Conservation (phyloP, 352 stramenopile genomes). For the Globisporangium yorkense region DNA sequence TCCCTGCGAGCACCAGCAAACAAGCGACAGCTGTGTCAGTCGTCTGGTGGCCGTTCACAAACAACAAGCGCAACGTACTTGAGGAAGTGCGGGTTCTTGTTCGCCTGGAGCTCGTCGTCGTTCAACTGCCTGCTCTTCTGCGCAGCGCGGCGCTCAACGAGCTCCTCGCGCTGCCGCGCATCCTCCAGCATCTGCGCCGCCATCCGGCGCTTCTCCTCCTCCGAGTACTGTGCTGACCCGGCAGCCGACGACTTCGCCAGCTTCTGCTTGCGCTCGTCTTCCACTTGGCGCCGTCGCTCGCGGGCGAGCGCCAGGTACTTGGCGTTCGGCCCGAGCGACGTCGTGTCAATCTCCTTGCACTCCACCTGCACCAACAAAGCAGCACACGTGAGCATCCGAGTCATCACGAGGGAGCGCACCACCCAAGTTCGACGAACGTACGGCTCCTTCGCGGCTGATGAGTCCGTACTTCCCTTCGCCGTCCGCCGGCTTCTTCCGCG, state of each 20-base stretch:
- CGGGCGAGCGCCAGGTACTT: slow-evolving; percentile 72
- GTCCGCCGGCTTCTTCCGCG: slow-evolving; percentile 22
- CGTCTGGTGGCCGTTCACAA: background rate
- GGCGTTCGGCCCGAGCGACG: slow-evolving; percentile 67
- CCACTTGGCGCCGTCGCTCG: slow-evolving; percentile 58
- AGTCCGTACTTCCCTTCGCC: slow-evolving; percentile 56
- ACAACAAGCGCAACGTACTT: slow-evolving; percentile 31
- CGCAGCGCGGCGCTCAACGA: slow-evolving; percentile 39
- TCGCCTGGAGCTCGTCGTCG: slow-evolving; percentile 42
- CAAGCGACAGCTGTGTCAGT: background rate
- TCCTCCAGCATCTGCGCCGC: slow-evolving; percentile 72
- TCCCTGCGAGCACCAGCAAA: slow-evolving; percentile 23
- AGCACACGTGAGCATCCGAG: background rate
- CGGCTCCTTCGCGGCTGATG: slow-evolving; percentile 45
- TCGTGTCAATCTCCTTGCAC: slow-evolving; percentile 68
- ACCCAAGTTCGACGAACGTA: slow-evolving; percentile 11
- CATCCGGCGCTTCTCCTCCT: slow-evolving; percentile 61
- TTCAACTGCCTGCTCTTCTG: slow-evolving; percentile 54
- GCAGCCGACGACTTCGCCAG: slow-evolving; percentile 35
- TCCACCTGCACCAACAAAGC: slow-evolving; percentile 24
- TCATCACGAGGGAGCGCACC: no score
- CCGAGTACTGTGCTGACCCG: slow-evolving; percentile 19
- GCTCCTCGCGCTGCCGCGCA: slow-evolving; percentile 58
- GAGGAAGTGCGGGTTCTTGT: slow-evolving; percentile 67
- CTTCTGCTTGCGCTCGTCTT: slow-evolving; percentile 63